Evolutionary conservation across 2,329 filamentous ascomycete genomes (phyloP).

Genomic region (Cercospora janseana): DNA sequence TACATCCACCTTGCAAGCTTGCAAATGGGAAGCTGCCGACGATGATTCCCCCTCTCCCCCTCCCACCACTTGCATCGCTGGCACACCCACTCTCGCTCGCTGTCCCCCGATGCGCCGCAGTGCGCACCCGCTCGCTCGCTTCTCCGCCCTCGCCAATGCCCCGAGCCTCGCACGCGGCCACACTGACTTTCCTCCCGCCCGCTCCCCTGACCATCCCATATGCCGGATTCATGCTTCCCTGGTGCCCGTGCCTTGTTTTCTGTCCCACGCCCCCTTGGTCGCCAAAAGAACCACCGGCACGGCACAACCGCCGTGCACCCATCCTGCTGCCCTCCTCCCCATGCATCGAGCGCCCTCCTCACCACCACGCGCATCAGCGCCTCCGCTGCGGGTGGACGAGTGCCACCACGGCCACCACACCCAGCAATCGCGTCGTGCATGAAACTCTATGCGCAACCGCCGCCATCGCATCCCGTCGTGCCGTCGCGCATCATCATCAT

Average conservation of each 20-base stretch:
- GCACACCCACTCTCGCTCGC: background rate
- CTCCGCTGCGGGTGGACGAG: background rate
- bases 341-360: no score
- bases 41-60: background rate
- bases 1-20: no score
- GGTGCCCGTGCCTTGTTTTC: background rate
- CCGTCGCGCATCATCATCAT: no score
- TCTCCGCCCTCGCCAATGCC: background rate
- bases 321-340: background rate
- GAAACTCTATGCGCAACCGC: no score
- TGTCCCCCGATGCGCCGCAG: no score
- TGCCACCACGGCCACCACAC: conserved; percentile 1
- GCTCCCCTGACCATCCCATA: conserved; percentile 4
- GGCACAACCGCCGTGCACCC: background rate
- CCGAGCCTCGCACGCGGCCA: background rate
- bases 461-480: no score
- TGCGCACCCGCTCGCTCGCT: background rate
- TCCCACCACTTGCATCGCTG: background rate
- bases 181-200: background rate
- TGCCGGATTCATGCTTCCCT: conserved; percentile 2
- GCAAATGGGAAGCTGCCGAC: background rate
- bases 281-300: conserved; percentile 5
- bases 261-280: background rate
- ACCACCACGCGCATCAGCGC: no score
- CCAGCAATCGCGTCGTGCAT: background rate